These are phyloP conservation scores for Cystofilobasidium macerans DNA, from an alignment of 768 basidiomycete species.

Conservation along the genomic window DNA sequence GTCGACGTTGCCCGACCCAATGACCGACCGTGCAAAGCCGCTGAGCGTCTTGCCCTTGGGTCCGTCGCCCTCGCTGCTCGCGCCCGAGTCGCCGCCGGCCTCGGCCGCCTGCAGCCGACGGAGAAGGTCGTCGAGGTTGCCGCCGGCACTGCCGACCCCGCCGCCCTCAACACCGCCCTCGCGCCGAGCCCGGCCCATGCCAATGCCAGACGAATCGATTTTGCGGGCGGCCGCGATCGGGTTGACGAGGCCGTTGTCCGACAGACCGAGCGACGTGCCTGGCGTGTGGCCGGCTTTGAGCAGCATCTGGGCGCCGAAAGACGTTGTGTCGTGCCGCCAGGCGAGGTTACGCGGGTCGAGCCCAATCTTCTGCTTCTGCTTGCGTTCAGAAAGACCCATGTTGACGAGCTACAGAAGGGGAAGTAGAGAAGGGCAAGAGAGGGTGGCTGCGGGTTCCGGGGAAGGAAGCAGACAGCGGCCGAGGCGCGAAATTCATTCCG, in stretches of 20 bases:
- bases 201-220: constrained; percentile 38
- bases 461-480: too few species aligned
- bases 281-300: constrained; percentile 36
- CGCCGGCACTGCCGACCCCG: constrained; percentile 34
- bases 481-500: too few species aligned
- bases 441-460: neutral
- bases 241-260: constrained; percentile 34
- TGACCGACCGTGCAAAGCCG: constrained; percentile 16
- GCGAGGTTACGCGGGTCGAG: constrained; percentile 39
- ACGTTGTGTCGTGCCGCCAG: constrained; percentile 37
- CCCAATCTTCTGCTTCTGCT: constrained; percentile 37
- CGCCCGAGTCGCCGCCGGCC: neutral
- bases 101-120: constrained; percentile 32
- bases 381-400: constrained; percentile 37
- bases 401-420: constrained; percentile 1
- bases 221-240: constrained; percentile 38
- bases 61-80: neutral
- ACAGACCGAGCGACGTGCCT: constrained; percentile 34
- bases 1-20: neutral
- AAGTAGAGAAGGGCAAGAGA: neutral
- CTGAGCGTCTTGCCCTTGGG: constrained; percentile 8
- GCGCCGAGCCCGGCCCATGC: constrained; percentile 36
- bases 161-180: constrained; percentile 35
- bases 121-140: constrained; percentile 37
- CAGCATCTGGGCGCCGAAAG: constrained; percentile 39